phyloP scores from a whole-genome alignment of 129 eudicot species.

The Tagetes patula region DNA sequence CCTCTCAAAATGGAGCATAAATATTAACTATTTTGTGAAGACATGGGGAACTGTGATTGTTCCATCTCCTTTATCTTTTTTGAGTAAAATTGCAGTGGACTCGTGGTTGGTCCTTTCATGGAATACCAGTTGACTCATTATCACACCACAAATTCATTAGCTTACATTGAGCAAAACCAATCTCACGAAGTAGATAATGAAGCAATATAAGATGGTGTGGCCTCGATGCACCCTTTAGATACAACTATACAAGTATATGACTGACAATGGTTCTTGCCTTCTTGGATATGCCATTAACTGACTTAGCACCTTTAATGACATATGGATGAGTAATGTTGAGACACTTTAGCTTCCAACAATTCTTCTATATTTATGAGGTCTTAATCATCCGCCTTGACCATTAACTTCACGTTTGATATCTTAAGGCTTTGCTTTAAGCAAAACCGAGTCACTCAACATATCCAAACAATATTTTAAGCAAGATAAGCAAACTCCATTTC shows the following conservation, averaged over 20 bases:
- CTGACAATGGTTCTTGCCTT: background rate
- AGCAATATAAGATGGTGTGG: background rate
- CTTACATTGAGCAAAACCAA: background rate
- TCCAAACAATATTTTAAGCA: background rate
- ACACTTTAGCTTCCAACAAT: background rate
- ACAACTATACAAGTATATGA: background rate
- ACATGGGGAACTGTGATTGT: background rate
- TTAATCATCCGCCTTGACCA: background rate
- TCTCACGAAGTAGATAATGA: background rate
- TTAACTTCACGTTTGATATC: background rate
- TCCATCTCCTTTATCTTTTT: background rate
- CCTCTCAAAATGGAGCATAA: background rate
- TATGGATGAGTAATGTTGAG: background rate
- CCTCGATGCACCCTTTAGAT: background rate
- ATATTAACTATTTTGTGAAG: background rate
- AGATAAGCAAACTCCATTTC: background rate
- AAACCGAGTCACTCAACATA: background rate
- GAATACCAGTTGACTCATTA: background rate
- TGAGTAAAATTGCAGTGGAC: background rate
- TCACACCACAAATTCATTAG: background rate
- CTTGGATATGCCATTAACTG: background rate
- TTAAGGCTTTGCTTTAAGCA: background rate
- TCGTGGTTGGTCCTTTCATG: background rate
- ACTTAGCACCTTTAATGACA: background rate
- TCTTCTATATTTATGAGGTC: background rate